Percentiles rank a stretch among this genome's conserved stretches.
Conservation (phyloP, 2,329 filamentous ascomycete species). For the Fusarium pseudocircinatum region DNA sequence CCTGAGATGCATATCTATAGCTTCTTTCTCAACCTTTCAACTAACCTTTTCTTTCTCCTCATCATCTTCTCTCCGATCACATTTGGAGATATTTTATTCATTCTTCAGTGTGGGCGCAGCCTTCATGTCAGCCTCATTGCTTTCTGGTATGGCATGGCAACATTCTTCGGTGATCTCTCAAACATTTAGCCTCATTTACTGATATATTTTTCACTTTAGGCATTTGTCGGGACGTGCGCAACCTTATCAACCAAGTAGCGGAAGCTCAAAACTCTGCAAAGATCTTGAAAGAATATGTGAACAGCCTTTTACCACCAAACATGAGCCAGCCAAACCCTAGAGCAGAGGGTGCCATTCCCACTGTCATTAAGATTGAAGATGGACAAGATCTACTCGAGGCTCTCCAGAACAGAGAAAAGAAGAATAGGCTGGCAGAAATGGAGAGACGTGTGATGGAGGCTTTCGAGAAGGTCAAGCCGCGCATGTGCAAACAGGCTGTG, state of each 20-base stretch:
- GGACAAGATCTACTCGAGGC: background rate
- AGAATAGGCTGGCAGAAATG: background rate
- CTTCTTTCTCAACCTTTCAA: background rate
- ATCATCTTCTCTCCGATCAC: background rate
- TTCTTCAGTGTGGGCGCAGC: background rate
- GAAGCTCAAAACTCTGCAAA: background rate
- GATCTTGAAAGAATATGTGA: rapidly evolving
- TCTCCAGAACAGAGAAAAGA: background rate
- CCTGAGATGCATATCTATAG: background rate
- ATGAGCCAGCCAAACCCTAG: background rate
- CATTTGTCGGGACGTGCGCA: background rate
- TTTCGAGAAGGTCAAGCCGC: background rate
- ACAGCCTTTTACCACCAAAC: background rate
- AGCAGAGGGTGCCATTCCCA: background rate
- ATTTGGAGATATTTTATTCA: background rate
- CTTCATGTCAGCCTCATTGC: background rate
- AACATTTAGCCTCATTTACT: background rate
- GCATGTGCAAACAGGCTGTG: background rate
- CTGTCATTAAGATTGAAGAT: background rate
- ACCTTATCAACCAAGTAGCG: background rate
- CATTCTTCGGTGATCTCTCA: background rate
- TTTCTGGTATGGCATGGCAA: background rate
- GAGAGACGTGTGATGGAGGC: background rate
- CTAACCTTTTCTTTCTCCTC: background rate
- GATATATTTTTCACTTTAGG: background rate